Percentiles rank a stretch among this genome's conserved stretches.
Conservation (phyloP, 1,139 yeast genomes). For the Spencermartinsiella ligniputridi region DNA sequence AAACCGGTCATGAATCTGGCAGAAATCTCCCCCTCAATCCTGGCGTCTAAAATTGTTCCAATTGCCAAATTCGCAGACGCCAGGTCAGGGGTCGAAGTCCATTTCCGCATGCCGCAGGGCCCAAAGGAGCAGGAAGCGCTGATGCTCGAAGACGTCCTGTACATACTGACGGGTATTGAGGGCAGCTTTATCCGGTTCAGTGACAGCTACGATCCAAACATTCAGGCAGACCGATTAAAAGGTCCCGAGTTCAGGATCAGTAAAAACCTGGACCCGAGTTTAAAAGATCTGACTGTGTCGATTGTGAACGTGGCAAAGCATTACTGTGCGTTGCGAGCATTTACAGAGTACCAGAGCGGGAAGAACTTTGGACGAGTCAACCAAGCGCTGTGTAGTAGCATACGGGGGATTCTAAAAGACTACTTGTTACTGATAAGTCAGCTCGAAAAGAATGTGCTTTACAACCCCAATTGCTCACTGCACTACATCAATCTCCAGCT, state of each 20-base stretch:
- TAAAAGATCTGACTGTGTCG: constrained; percentile 66
- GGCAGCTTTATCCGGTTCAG: constrained; percentile 73
- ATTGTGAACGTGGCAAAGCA: constrained; percentile 60
- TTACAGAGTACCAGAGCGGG: constrained; percentile 53
- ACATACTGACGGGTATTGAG: constrained; percentile 69
- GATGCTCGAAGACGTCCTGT: constrained; percentile 64
- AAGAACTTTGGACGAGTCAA: constrained; percentile 62
- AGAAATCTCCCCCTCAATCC: constrained; percentile 20
- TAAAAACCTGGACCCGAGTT: constrained; percentile 66
- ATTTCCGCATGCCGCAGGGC: constrained; percentile 15
- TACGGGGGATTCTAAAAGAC: constrained; percentile 49
- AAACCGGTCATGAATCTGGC: constrained; percentile 7
- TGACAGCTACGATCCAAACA: constrained; percentile 50
- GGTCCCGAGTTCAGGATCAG: constrained; percentile 79
- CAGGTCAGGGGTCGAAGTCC: constrained; percentile 11
- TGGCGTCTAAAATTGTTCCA: constrained; percentile 23
- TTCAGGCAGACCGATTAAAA: constrained; percentile 37
- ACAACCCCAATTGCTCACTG: constrained; percentile 44
- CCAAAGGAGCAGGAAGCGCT: constrained; percentile 61
- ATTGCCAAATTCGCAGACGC: constrained; percentile 24
- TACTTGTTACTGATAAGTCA: constrained; percentile 46
- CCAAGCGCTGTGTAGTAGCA: constrained; percentile 64
- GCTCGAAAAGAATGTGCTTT: constrained; percentile 51
- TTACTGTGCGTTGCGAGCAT: constrained; percentile 52
- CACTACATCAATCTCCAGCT: constrained; percentile 45